A percentile compares a stretch with the other conserved stretches of the same genome.
These are phyloP conservation scores for Colletotrichum sojae DNA, from an alignment of 2,329 filamentous ascomycete genomes.

Conservation along the genomic window DNA sequence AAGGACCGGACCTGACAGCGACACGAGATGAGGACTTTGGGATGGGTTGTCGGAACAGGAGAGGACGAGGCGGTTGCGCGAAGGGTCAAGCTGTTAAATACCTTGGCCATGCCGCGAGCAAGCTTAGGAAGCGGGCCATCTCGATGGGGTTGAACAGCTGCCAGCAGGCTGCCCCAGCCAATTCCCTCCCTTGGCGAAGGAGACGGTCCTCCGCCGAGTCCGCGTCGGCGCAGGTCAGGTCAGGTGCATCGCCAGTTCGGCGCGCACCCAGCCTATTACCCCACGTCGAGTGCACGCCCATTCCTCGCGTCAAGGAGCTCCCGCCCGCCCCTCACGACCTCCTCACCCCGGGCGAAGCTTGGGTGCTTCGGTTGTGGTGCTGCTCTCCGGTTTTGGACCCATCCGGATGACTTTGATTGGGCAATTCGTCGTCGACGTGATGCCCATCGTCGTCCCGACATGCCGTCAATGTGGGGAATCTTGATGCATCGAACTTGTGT, in stretches of 20 bases:
- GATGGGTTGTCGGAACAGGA: constrained; percentile 1
- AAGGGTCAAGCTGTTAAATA: constrained; percentile 33
- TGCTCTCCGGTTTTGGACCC: constrained; percentile 7
- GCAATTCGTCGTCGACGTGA: constrained; percentile 14
- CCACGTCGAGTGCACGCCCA: constrained; percentile 25
- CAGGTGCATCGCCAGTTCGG: constrained; percentile 13
- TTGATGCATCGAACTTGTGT: background rate
- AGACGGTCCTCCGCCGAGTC: background rate
- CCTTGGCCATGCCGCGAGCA: background rate
- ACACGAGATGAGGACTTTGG: constrained; percentile 1
- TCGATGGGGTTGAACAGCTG: constrained; percentile 5
- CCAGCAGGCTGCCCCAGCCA: constrained; percentile 14
- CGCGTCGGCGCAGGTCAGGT: background rate
- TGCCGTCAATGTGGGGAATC: constrained; percentile 24
- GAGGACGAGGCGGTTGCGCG: background rate
- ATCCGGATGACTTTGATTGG: constrained; percentile 22
- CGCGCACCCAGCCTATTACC: constrained; percentile 14
- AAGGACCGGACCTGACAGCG: constrained; percentile 1
- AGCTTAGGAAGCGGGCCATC: constrained; percentile 29
- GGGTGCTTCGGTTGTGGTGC: constrained; percentile 6
- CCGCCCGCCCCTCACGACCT: constrained; percentile 1
- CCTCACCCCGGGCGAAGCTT: constrained; percentile 32
- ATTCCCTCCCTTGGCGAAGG: background rate
- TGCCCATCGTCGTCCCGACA: constrained; percentile 39
- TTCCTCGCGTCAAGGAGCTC: too few relatives aligned